Evolutionary conservation across 1,284 basidiomycete genomes (phyloP), one percentile per base, ranked within the genome.

Genomic region (Calocybe gambosa): DNA sequence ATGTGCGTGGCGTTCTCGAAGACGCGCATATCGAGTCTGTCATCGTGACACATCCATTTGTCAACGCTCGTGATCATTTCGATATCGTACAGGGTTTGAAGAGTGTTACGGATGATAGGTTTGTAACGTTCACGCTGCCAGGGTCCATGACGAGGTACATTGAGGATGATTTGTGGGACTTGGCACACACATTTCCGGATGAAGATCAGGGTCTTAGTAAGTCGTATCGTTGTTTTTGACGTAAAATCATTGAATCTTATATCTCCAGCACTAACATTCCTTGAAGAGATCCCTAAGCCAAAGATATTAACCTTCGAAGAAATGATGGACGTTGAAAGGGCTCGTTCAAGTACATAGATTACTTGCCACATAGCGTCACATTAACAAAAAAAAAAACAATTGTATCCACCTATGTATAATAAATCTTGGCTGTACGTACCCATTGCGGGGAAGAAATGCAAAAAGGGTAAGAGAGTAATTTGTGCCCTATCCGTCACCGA

Each of bases 161-260:
- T 3, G 54, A 55, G 42, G 54, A 55, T 42, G 52, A 55, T 46
- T 25, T 55, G 10, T 55, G 54, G 52, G 52, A 55, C 39, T 44
- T 55, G 33, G 54, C 54, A 16, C 47, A 39, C 23, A 42, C 48
- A 46, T 54, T 50, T 31, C 54, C 54, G 15, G 52, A 55, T 16
- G 46, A 51, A 48, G 52, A 54, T 12, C 43, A 39, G 29, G 43
- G 38, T 9, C 33, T 47, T 31, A 33, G 52, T 53, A 13, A 44
- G 53, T 45, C 8, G 3, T 5, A 5, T 26, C 19, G 29, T 34
- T 26, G 6, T 38, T 31, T 13, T 33, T 9, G 12, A 10, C 3
- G 12, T 18, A 9, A 5, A 26, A 9, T 9, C 25, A 5, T 9
- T 26, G 25, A 26, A 5, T 26, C 9, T 5, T 5, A 9, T 26